Evolutionary conservation across 2,329 filamentous ascomycete species (phyloP).

Genomic region (Byssochlamys sp.): DNA sequence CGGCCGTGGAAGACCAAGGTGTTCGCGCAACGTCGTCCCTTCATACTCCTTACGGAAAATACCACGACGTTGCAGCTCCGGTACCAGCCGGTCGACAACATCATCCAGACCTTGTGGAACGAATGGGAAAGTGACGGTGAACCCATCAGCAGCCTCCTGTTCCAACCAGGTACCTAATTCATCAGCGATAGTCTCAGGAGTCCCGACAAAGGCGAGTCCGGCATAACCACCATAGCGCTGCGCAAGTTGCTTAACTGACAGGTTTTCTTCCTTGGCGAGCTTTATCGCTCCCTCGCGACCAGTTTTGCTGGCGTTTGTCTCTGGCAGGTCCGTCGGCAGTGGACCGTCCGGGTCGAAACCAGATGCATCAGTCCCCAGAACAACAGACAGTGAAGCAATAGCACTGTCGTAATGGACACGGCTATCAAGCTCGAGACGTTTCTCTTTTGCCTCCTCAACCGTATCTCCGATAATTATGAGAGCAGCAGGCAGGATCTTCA

Average conservation of each 20-base stretch:
- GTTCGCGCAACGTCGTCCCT: slow-evolving; percentile 45
- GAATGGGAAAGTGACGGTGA: slow-evolving; percentile 44
- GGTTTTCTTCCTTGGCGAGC: slow-evolving; percentile 36
- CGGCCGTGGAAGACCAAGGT: slow-evolving; percentile 45
- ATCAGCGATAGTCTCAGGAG: slow-evolving; percentile 41
- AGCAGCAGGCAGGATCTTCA: slow-evolving; percentile 46
- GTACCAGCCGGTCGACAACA: slow-evolving; percentile 39
- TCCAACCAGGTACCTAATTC: slow-evolving; percentile 40
- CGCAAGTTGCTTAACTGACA: slow-evolving; percentile 45
- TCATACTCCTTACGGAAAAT: slow-evolving; percentile 45
- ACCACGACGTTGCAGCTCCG: slow-evolving; percentile 43
- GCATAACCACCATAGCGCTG: slow-evolving; percentile 43
- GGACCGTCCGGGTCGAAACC: slow-evolving; percentile 41
- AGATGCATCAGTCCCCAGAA: slow-evolving; percentile 40
- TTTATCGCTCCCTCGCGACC: slow-evolving; percentile 36
- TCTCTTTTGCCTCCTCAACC: slow-evolving; percentile 40
- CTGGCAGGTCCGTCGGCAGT: slow-evolving; percentile 41
- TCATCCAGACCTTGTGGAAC: slow-evolving; percentile 44
- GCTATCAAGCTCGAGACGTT: slow-evolving; percentile 42
- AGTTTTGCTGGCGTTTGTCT: slow-evolving; percentile 48
- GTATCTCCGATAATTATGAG: slow-evolving; percentile 43
- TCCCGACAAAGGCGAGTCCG: slow-evolving; percentile 44
- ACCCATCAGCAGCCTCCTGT: slow-evolving; percentile 43
- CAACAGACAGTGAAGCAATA: slow-evolving; percentile 44
- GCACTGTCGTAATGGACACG: slow-evolving; percentile 47